Conservation (phyloP, 1,284 basidiomycete genomes). For the Tilletia caries region DNA sequence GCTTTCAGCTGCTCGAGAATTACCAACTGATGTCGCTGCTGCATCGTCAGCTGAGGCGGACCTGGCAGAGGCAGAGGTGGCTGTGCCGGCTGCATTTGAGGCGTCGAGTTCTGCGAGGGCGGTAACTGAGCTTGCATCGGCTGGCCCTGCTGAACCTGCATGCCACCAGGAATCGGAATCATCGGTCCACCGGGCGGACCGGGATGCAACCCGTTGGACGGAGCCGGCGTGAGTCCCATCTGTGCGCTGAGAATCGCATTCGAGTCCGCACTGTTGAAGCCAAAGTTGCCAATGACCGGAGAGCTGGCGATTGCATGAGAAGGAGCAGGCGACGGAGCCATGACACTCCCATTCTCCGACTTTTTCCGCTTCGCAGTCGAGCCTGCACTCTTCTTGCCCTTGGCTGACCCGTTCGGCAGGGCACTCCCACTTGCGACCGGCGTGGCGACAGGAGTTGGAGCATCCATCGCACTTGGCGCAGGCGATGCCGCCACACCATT, state of each 20-base stretch:
- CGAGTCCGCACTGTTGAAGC: constrained; percentile 6
- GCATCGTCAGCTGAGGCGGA: not conserved
- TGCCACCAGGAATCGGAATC: not conserved
- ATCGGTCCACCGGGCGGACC: not conserved
- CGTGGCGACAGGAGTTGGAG: not conserved
- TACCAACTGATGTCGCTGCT: constrained; percentile 10
- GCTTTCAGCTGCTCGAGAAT: constrained; percentile 6
- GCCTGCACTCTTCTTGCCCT: constrained; percentile 6
- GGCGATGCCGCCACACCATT: not conserved
- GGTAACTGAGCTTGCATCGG: constrained; percentile 3
- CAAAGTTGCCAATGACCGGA: constrained; percentile 8
- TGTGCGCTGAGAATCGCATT: constrained; percentile 2
- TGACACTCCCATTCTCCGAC: not conserved
- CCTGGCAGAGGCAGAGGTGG: not conserved
- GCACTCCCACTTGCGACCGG: constrained; percentile 1
- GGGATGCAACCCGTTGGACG: not conserved
- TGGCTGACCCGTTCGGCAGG: constrained; percentile 2
- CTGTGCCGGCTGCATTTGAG: constrained; percentile 2
- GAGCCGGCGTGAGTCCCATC: not conserved
- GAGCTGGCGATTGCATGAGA: constrained; percentile 7
- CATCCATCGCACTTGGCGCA: not conserved
- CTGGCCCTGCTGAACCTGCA: not conserved
- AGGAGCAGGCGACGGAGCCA: constrained; percentile 1
- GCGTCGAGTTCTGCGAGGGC: constrained; percentile 4
- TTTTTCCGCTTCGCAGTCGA: constrained; percentile 1